Evolutionary conservation across 2,329 filamentous ascomycete species (phyloP), one percentile per base, ranked within the genome.

Genomic region (Curvularia sp.): DNA sequence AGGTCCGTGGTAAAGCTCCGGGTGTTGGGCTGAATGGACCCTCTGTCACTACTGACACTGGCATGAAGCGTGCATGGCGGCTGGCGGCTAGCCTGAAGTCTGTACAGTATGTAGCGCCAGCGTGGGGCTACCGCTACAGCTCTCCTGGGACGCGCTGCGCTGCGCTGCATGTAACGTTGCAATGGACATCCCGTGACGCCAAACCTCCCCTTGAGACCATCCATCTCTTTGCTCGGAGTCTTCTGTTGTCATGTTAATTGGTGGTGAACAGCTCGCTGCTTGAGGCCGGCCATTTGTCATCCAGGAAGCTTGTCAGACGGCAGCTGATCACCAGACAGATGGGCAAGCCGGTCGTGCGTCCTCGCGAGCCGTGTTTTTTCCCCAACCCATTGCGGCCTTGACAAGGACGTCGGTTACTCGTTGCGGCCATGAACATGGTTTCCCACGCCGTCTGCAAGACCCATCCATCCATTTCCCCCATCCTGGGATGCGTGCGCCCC

Each of bases 401-500:
- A 38, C 35, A 43, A 9, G 26, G 42, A 30, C 42, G 39, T n/a
- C 24, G 33, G 62, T 54, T 49, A 20, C 56, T 33, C 43, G 39
- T 48, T 35, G 30, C 30, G 10, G 30, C 30, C 10, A 31, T 58
- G 31, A 53, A 56, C 47, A 38, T 47, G 46, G 26, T 48, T 49
- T 62, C 35, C 58, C 53, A 57, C 61, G 63, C 62, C 56, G 51
- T 49, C 53, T 53, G 46, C 49, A 58, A 50, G 55, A 35, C 51
- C 64, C 57, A 58, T 60, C 24, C 57, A 55, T 60, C 24, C 26
- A 3, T 44, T 53, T 58, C 64, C 57, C 26, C 53, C 60, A 66
- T 57, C 58, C 60, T 62, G 57, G 55, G 54, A 53, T 53, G 57
- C 60, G 56, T 12, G 44, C 55, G 35, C 51, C 60, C 64, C 59